Evolutionary conservation across 2,329 filamentous ascomycete species (phyloP), one percentile per base, ranked within the genome.

Genomic region (Blastomyces gilchristii): DNA sequence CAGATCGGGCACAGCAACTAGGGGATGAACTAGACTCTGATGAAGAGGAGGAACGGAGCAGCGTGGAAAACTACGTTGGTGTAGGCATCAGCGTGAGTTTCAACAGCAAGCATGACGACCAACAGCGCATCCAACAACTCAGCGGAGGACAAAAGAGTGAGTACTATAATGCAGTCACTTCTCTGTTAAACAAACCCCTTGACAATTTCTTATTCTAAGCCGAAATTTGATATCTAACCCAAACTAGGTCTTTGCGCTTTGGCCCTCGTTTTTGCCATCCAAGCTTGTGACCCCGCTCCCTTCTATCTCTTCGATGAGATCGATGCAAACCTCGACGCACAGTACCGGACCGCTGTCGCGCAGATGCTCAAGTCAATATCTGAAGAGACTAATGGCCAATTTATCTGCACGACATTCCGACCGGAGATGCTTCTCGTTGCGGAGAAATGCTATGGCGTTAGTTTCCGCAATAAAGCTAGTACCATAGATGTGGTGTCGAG

Each of bases 301-400:
- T 97, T 99, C 82, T 97, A 99, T 74, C 92, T 99, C 71, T 99
- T 99, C 70, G 94, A 99, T 75, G 94, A 99, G 77, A 96, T 99
- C 67, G 94, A 99, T 73, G 94, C 94, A 75, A 99, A 99, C 74
- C 84, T 99, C 31, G 94, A 99, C 74, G 92, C 94, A 0, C 94
- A 99, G 77, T 99, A 99, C 79, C 89, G 94, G 65, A 97, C 94
- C 0, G 93, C 94, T 0, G 94, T 99, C 12, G 94, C 94, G 2
- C 84, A 90, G 63, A 90, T 97, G 79, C 82, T 99, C 28, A 82
- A 93, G 71, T 87, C 86, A 62, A 91, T 91, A 66, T 90, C 87
- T 16, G 75, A 76, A 65, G 75, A 72, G 56, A 79, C 72, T 61
- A 83, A 79, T 45, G 87, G 86, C 0, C 87, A 99, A 75, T 99